phyloP scores from a whole-genome alignment of 2,329 filamentous ascomycete genomes.

The Zymoseptoria pseudotritici region DNA sequence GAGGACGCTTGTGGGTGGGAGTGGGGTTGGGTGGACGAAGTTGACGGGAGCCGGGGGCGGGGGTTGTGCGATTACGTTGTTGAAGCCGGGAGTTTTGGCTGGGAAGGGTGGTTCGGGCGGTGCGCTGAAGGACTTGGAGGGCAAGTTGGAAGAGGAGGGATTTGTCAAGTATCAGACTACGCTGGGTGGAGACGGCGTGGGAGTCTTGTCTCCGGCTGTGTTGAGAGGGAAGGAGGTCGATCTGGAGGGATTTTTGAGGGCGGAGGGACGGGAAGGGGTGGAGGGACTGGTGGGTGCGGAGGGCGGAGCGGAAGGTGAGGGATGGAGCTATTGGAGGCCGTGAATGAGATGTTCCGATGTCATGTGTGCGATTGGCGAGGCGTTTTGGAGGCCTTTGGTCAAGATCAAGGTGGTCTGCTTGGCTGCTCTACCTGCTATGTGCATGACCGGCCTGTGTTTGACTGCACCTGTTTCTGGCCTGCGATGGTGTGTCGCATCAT shows the following conservation, averaged over 20 bases:
- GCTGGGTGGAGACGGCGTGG: constrained; percentile 85
- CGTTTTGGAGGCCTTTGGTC: no score
- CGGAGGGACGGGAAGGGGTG: constrained; percentile 75
- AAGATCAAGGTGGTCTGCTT: no score
- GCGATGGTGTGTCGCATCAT: no score
- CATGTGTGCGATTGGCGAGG: no score
- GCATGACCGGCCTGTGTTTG: no score
- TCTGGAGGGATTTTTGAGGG: constrained; percentile 77
- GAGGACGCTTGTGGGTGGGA: constrained; percentile 80
- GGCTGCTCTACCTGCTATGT: no score
- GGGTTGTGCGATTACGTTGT: constrained; percentile 86
- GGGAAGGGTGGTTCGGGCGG: constrained; percentile 10
- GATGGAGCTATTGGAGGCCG: constrained; percentile 33
- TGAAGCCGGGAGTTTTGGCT: constrained; percentile 53
- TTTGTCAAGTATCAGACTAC: constrained; percentile 85
- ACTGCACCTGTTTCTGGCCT: no score
- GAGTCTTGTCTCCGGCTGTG: constrained; percentile 87
- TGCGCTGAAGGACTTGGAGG: constrained; percentile 46
- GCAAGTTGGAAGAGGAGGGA: constrained; percentile 50
- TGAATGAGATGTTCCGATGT: no score
- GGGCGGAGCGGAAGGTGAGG: constrained; percentile 17
- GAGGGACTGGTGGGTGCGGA: constrained; percentile 68
- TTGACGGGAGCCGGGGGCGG: constrained; percentile 92
- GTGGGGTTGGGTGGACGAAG: constrained; percentile 93
- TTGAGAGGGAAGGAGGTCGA: constrained; percentile 92